Evolutionary conservation across 1,284 basidiomycete genomes (phyloP).

Genomic region (Boletellus deceptivus): DNA sequence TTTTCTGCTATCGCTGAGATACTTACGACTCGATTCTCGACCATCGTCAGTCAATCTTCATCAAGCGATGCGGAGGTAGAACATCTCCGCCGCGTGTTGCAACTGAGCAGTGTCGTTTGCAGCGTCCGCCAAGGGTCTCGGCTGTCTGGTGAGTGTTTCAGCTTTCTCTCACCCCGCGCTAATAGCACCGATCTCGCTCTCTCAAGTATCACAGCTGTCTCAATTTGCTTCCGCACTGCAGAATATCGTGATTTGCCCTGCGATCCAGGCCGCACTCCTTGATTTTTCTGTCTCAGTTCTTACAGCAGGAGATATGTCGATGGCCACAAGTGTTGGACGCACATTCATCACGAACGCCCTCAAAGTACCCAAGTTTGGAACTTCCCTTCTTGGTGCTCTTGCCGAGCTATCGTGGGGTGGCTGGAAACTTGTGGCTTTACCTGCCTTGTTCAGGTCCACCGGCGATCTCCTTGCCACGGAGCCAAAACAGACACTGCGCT

Average conservation of each 20-base stretch:
- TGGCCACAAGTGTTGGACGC: conserved; percentile 62
- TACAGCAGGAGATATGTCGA: conserved; percentile 58
- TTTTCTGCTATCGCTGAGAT: conserved; percentile 61
- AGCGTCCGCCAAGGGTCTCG: conserved; percentile 67
- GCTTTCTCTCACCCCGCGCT: not conserved
- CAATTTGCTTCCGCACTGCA: conserved; percentile 44
- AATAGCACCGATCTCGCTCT: not conserved
- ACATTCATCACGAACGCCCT: conserved; percentile 52
- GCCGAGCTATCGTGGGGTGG: conserved; percentile 68
- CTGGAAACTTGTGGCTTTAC: conserved; percentile 65
- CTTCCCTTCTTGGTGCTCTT: conserved; percentile 56
- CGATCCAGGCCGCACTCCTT: conserved; percentile 45
- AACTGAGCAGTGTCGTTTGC: conserved; percentile 49
- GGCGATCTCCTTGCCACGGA: conserved; percentile 44
- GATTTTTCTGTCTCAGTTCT: conserved; percentile 51
- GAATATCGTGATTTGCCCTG: conserved; percentile 37
- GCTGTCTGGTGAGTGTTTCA: conserved; percentile 46
- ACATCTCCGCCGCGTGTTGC: conserved; percentile 41
- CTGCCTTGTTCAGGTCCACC: conserved; percentile 52
- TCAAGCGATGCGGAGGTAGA: conserved; percentile 22
- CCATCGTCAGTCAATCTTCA: conserved; percentile 11
- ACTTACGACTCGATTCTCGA: conserved; percentile 39
- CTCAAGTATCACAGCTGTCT: conserved; percentile 48
- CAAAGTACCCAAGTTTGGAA: conserved; percentile 42
- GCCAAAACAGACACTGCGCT: conserved; percentile 41